Evolutionary conservation across 2,329 filamentous ascomycete genomes (phyloP).

Genomic region (Dendrostoma leiphaemia): DNA sequence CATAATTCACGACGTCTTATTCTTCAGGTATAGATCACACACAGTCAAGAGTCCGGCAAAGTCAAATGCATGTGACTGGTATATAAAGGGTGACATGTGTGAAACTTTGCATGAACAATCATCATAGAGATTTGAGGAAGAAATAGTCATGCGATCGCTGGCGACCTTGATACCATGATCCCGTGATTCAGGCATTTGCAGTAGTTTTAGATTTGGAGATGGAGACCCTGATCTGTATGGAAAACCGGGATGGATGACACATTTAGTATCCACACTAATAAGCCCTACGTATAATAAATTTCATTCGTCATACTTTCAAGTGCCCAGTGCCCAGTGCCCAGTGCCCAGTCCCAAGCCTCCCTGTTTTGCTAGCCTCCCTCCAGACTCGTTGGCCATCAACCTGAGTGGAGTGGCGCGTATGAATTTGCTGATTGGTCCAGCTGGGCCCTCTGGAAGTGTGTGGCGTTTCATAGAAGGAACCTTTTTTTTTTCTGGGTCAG

Average conservation of each 20-base stretch:
- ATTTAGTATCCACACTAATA: slow-evolving; percentile 15
- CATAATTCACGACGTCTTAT: too few relatives aligned
- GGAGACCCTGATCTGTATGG: background rate
- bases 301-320: slow-evolving; percentile 12
- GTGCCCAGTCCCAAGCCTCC: too few relatives aligned
- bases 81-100: too few relatives aligned
- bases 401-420: slow-evolving; percentile 3
- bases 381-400: background rate
- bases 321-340: too few relatives aligned
- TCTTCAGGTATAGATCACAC: too few relatives aligned
- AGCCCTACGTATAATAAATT: slow-evolving; percentile 14
- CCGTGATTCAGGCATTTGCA: slow-evolving; percentile 6
- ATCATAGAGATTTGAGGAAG: too few relatives aligned
- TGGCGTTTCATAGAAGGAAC: slow-evolving; percentile 14
- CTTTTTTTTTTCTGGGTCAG: slow-evolving; percentile 2
- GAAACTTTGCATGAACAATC: too few relatives aligned
- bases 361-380: background rate
- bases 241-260: slow-evolving; percentile 8
- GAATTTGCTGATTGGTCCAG: slow-evolving; percentile 2
- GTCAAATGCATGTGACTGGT: too few relatives aligned
- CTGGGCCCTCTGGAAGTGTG: slow-evolving; percentile 8
- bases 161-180: background rate
- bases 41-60: too few relatives aligned
- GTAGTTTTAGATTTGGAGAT: background rate
- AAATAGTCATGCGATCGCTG: too few relatives aligned